phyloP scores from a whole-genome alignment of 176 grass and related monocot species.

The Oryza officinalis region DNA sequence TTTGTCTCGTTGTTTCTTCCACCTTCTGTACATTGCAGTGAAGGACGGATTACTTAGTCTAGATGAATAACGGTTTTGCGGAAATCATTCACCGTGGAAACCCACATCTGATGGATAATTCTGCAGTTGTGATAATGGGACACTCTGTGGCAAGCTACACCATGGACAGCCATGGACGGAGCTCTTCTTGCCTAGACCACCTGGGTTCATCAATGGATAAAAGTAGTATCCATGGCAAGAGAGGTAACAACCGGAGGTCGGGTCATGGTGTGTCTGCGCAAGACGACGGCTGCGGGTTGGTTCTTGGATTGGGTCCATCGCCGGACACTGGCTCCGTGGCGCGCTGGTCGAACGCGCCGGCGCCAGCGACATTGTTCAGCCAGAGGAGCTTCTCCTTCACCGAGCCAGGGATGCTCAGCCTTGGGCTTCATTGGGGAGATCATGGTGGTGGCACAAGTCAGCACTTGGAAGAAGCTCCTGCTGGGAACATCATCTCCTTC shows the following conservation, averaged over 20 bases:
- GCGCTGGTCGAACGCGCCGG: conserved; percentile 37
- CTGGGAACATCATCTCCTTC: conserved; percentile 45
- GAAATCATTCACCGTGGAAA: conserved; percentile 15
- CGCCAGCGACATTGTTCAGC: conserved; percentile 43
- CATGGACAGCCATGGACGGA: conserved; percentile 16
- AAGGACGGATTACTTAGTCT: background rate
- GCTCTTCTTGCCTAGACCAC: conserved; percentile 37
- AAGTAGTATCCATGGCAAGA: background rate
- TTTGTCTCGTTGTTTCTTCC: background rate
- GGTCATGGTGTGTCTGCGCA: conserved; percentile 20
- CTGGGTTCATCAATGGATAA: conserved; percentile 30
- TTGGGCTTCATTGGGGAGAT: conserved; percentile 15
- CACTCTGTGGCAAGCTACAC: conserved; percentile 28
- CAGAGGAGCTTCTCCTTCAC: conserved; percentile 53
- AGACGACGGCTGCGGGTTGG: conserved; percentile 57
- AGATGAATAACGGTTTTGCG: conserved; percentile 38
- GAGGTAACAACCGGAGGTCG: background rate
- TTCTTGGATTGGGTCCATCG: conserved; percentile 67
- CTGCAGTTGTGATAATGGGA: conserved; percentile 18
- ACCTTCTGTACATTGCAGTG: background rate
- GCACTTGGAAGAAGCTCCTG: background rate
- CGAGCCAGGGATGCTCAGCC: conserved; percentile 45
- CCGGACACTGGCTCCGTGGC: background rate
- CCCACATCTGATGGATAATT: conserved; percentile 34
- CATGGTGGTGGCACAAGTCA: conserved; percentile 13